Percentiles rank a stretch among this genome's conserved stretches.
Evolutionary conservation across 495 filamentous ascomycete genomes (phyloP).

Genomic region (Annulohypoxylon bovei): DNA sequence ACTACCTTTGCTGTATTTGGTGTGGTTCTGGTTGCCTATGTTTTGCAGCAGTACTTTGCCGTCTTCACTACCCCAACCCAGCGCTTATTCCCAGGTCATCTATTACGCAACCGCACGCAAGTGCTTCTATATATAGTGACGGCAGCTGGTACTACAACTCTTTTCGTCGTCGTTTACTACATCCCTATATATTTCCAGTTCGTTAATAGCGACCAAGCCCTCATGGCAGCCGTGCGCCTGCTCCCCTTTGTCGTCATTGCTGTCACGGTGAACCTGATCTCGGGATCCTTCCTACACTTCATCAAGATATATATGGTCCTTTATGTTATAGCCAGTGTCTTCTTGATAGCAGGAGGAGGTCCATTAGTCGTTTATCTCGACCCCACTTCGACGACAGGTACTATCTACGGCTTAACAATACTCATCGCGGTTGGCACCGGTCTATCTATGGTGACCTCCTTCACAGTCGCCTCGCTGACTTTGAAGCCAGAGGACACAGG

Average conservation of each 20-base stretch:
- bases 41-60: slow-evolving; percentile 61
- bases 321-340: slow-evolving; percentile 61
- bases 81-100: slow-evolving; percentile 66
- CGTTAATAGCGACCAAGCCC: slow-evolving; percentile 57
- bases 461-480: slow-evolving; percentile 64
- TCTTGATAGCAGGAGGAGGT: slow-evolving; percentile 60
- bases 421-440: slow-evolving; percentile 65
- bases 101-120: slow-evolving; percentile 55
- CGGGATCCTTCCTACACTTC: slow-evolving; percentile 62
- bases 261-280: slow-evolving; percentile 57
- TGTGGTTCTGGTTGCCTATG: slow-evolving; percentile 60
- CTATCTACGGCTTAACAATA: slow-evolving; percentile 65
- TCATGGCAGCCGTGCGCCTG: slow-evolving; percentile 63
- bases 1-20: slow-evolving; percentile 62
- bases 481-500: slow-evolving; percentile 52
- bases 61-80: slow-evolving; percentile 58
- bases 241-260: slow-evolving; percentile 66
- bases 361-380: slow-evolving; percentile 61
- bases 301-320: slow-evolving; percentile 67
- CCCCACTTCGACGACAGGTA: slow-evolving; percentile 43
- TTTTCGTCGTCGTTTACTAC: slow-evolving; percentile 57
- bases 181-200: slow-evolving; percentile 72
- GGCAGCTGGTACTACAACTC: slow-evolving; percentile 46
- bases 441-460: slow-evolving; percentile 60
- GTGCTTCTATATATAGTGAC: slow-evolving; percentile 58